phyloP scores from a whole-genome alignment of 495 filamentous ascomycete species.

The Coniosporium apollinis region DNA sequence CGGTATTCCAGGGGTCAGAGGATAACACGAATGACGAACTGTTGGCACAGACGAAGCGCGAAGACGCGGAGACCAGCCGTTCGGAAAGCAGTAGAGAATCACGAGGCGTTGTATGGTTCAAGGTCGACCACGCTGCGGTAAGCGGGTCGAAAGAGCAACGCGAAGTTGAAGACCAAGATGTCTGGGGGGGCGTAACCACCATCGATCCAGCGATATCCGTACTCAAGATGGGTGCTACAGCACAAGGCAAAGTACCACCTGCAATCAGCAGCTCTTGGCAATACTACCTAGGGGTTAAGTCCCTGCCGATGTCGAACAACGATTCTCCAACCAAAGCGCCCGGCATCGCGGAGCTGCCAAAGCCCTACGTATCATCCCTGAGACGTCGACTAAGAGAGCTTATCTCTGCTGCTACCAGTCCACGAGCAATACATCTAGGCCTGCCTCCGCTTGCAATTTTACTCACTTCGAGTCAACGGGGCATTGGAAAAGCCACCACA shows the following conservation, averaged over 20 bases:
- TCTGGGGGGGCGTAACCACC: constrained; percentile 69
- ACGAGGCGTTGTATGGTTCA: constrained; percentile 68
- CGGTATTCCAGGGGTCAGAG: constrained; percentile 48
- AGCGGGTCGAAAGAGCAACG: too few relatives aligned
- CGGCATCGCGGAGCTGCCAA: constrained; percentile 14
- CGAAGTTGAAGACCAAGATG: constrained; percentile 36
- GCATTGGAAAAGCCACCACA: constrained; percentile 72
- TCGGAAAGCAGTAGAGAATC: not conserved
- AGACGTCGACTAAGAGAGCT: constrained; percentile 69
- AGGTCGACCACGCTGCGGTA: constrained; percentile 32
- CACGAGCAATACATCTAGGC: constrained; percentile 67
- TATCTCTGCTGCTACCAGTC: constrained; percentile 73
- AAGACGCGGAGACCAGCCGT: not conserved
- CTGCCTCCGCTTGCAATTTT: constrained; percentile 81
- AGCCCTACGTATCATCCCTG: constrained; percentile 43
- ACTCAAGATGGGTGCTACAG: constrained; percentile 64
- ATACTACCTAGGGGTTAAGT: constrained; percentile 64
- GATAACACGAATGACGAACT: constrained; percentile 21
- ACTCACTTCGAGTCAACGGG: constrained; percentile 73
- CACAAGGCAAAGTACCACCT: constrained; percentile 59
- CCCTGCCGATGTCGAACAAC: constrained; percentile 17
- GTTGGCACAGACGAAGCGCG: not conserved
- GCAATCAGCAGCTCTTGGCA: constrained; percentile 61
- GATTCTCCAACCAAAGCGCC: not conserved
- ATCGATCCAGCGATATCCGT: constrained; percentile 72